phyloP scores from a whole-genome alignment of 78 protist species.

The Dictyostelium firmibasis region DNA sequence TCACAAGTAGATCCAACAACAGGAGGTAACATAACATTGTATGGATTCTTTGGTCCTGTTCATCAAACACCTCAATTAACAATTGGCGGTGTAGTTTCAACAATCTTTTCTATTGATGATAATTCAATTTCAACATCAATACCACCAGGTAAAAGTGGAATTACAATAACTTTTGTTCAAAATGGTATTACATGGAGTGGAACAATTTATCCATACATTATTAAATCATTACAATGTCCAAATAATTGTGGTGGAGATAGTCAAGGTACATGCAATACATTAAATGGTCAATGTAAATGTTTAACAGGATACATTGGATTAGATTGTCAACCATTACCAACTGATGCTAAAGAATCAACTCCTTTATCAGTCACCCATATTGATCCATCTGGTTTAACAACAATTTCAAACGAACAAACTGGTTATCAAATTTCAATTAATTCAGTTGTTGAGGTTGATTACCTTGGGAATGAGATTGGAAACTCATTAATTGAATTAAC shows the following conservation, averaged over 20 bases:
- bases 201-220: background rate
- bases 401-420: no score
- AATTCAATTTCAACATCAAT: background rate
- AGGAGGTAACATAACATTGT: background rate
- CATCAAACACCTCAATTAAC: background rate
- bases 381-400: no score
- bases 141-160: background rate
- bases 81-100: background rate
- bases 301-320: no score
- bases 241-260: background rate
- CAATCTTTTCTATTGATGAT: background rate
- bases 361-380: no score
- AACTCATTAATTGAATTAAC: no score
- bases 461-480: no score
- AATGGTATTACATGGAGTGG: background rate
- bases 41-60: background rate
- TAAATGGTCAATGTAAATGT: no score
- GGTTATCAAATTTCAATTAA: no score
- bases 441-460: no score
- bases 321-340: no score
- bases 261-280: background rate
- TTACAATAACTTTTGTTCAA: background rate
- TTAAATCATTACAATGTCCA: background rate
- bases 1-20: background rate
- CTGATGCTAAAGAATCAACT: no score